These are phyloP conservation scores for Blepharisma undulans DNA, from an alignment of 169 alveolate species.

Conservation along the genomic window DNA sequence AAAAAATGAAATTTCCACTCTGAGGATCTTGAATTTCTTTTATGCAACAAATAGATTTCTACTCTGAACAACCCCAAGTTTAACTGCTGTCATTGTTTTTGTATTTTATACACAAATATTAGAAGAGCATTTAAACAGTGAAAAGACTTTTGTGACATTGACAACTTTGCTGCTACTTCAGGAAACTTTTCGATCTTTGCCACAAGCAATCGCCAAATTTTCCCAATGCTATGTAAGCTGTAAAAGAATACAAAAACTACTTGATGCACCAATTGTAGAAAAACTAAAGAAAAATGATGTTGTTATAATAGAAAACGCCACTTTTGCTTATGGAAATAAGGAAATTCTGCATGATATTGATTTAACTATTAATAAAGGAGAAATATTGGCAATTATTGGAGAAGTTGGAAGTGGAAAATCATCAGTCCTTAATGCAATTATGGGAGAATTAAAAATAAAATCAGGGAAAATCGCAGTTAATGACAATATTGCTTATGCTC, in stretches of 20 bases:
- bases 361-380: slow-evolving; percentile 62
- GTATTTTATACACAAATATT: not conserved
- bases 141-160: slow-evolving; percentile 19
- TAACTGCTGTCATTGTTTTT: not conserved
- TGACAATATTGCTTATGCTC: slow-evolving; percentile 35
- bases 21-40: not conserved
- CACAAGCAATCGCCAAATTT: not conserved
- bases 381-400: slow-evolving; percentile 77
- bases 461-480: slow-evolving; percentile 32
- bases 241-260: slow-evolving; percentile 6
- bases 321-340: slow-evolving; percentile 3
- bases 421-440: slow-evolving; percentile 63
- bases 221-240: not conserved
- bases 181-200: slow-evolving; percentile 21
- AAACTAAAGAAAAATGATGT: not conserved
- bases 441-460: slow-evolving; percentile 45
- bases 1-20: not conserved
- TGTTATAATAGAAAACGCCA: not conserved
- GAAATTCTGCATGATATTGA: slow-evolving; percentile 45
- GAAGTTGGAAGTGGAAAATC: slow-evolving; percentile 86
- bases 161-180: not conserved
- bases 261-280: not conserved
- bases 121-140: not conserved
- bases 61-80: not conserved
- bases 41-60: not conserved